Conservation (phyloP, 2,329 filamentous ascomycete species). For the Cladorrhinum sp. region DNA sequence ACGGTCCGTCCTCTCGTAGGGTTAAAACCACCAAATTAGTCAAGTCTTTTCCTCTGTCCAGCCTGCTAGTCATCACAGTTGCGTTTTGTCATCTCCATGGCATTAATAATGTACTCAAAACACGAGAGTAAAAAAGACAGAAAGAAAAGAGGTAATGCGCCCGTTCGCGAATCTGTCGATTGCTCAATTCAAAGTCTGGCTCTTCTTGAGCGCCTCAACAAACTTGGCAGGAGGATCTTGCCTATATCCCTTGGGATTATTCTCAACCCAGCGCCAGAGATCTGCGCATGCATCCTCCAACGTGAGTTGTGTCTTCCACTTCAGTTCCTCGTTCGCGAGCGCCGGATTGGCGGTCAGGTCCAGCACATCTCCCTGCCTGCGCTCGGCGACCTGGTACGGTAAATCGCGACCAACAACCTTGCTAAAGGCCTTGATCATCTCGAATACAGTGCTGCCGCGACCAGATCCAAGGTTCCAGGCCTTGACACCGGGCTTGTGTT, state of each 20-base stretch:
- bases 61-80: not conserved
- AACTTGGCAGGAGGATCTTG: conserved; percentile 86
- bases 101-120: no score
- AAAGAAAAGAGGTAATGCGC: not conserved
- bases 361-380: conserved; percentile 85
- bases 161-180: not conserved
- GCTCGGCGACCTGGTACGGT: conserved; percentile 78
- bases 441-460: conserved; percentile 90
- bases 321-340: conserved; percentile 81
- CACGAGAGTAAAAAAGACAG: not conserved
- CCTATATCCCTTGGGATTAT: conserved; percentile 93
- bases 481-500: conserved; percentile 81
- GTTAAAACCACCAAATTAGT: not conserved
- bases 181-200: conserved; percentile 12
- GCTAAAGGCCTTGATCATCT: conserved; percentile 96
- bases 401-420: conserved; percentile 80
- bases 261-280: conserved; percentile 94
- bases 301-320: conserved; percentile 87
- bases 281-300: conserved; percentile 92
- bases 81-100: not conserved
- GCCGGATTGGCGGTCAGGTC: conserved; percentile 90
- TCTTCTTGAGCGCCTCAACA: conserved; percentile 59
- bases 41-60: not conserved
- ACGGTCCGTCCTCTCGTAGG: not conserved
- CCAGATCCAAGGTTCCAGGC: conserved; percentile 97